Percentiles rank a stretch among this genome's conserved stretches.
phyloP scores from a whole-genome alignment of 169 alveolate genomes.

The Cryptosporidium andersoni region DNA sequence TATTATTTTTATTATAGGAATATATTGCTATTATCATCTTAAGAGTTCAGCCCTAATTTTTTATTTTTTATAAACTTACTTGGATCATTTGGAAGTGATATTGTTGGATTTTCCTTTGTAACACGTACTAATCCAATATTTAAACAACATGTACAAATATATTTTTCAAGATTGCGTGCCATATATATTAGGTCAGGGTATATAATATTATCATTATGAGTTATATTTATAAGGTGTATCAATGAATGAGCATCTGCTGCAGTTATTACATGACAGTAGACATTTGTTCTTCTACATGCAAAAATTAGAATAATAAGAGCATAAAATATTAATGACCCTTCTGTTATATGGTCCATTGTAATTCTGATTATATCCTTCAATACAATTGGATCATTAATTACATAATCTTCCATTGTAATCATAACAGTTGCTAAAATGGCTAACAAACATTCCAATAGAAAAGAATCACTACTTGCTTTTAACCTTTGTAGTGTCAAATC shows the following conservation, averaged over 20 bases:
- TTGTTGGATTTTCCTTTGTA: conserved; percentile 18
- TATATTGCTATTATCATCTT: too few relatives aligned
- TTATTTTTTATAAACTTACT: conserved; percentile 8
- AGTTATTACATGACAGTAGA: conserved; percentile 49
- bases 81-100: conserved; percentile 52
- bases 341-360: neutral
- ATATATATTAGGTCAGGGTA: conserved; percentile 2
- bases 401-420: conserved; percentile 33
- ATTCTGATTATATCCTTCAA: conserved; percentile 21
- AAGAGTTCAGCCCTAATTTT: too few relatives aligned
- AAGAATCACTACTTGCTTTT: conserved; percentile 20
- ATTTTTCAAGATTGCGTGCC: neutral
- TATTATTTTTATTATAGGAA: too few relatives aligned
- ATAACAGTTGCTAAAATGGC: conserved; percentile 34
- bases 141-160: conserved; percentile 25
- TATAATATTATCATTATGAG: conserved; percentile 1
- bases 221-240: conserved; percentile 2
- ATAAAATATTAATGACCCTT: neutral
- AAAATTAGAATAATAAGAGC: conserved; percentile 19
- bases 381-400: conserved; percentile 31
- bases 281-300: conserved; percentile 53
- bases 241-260: conserved; percentile 34
- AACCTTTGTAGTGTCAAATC: conserved; percentile 33
- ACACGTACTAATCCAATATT: conserved; percentile 30
- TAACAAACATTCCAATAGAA: conserved; percentile 43